Evolutionary conservation across 2,329 filamentous ascomycete species (phyloP).

Genomic region (Aspergillus sp.): DNA sequence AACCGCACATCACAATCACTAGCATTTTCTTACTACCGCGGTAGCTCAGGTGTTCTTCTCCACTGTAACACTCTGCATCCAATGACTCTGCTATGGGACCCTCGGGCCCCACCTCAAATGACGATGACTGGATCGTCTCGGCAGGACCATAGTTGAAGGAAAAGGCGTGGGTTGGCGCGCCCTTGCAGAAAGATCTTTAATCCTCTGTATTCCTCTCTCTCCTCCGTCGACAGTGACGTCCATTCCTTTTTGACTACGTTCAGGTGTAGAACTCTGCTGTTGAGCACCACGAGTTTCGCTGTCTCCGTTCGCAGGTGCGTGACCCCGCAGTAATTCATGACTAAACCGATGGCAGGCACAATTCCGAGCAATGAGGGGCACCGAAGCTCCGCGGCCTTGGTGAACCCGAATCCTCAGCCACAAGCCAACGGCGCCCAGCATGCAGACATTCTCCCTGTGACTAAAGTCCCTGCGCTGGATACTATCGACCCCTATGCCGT

Average conservation of each 20-base stretch:
- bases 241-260: conserved; percentile 3
- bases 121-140: conserved; percentile 14
- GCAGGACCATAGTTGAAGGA: conserved; percentile 12
- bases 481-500: conserved; percentile 25
- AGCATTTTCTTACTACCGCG: not conserved
- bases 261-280: conserved; percentile 7
- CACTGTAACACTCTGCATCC: conserved; percentile 2
- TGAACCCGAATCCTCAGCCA: not conserved
- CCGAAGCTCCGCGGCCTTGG: conserved; percentile 2
- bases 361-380: conserved; percentile 14
- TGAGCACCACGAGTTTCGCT: conserved; percentile 10
- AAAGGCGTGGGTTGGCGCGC: conserved; percentile 2
- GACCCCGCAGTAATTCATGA: conserved; percentile 11
- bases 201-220: not conserved
- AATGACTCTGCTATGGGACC: conserved; percentile 8
- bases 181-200: conserved; percentile 5
- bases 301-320: conserved; percentile 17
- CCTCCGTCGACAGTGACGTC: not conserved
- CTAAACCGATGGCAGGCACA: conserved; percentile 15
- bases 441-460: conserved; percentile 19
- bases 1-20: conserved; percentile 2
- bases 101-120: conserved; percentile 15
- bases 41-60: conserved; percentile 1
- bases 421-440: not conserved
- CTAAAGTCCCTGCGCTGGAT: conserved; percentile 28